Evolutionary conservation across 495 filamentous ascomycete species (phyloP).

Genomic region (Aspergillus cavernicola): DNA sequence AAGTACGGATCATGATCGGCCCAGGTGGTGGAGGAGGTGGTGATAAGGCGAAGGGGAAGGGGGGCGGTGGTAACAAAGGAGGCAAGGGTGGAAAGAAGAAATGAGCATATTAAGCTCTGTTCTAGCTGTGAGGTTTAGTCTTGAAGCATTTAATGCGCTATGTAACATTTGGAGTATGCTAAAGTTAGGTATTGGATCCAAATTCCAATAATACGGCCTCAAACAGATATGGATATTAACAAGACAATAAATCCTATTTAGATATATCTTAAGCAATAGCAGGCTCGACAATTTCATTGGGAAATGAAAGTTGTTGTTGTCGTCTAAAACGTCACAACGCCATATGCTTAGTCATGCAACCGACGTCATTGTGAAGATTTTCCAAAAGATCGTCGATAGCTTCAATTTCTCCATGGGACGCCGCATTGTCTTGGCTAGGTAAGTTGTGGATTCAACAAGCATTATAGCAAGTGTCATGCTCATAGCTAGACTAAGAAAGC

Average conservation of each 20-base stretch:
- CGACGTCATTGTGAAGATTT: slow-evolving; percentile 27
- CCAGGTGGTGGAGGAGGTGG: slow-evolving; percentile 42
- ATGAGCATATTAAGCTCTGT: slow-evolving; percentile 9
- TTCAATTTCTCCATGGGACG: not conserved
- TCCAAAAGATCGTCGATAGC: slow-evolving; percentile 6
- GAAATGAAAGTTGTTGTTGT: too few species aligned
- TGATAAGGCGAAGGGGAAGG: slow-evolving; percentile 45
- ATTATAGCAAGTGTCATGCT: not conserved
- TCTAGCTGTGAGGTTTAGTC: too few species aligned
- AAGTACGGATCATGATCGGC: slow-evolving; percentile 75
- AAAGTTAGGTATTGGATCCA: too few species aligned
- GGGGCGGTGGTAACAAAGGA: slow-evolving; percentile 38
- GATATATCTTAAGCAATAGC: too few species aligned
- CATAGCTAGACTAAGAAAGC: not conserved
- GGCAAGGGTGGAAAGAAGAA: slow-evolving; percentile 47
- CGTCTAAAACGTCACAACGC: too few species aligned
- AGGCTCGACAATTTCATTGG: too few species aligned
- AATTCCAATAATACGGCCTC: too few species aligned
- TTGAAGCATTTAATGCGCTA: too few species aligned
- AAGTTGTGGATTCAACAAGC: slow-evolving; percentile 4
- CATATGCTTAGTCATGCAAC: slow-evolving; percentile 26
- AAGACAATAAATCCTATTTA: too few species aligned
- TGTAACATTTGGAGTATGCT: too few species aligned
- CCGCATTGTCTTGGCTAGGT: slow-evolving; percentile 6
- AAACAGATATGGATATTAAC: too few species aligned